Percentiles rank a stretch among this genome's conserved stretches.
Conservation (phyloP, 495 filamentous ascomycete species). For the Penicillium simplicissimum region DNA sequence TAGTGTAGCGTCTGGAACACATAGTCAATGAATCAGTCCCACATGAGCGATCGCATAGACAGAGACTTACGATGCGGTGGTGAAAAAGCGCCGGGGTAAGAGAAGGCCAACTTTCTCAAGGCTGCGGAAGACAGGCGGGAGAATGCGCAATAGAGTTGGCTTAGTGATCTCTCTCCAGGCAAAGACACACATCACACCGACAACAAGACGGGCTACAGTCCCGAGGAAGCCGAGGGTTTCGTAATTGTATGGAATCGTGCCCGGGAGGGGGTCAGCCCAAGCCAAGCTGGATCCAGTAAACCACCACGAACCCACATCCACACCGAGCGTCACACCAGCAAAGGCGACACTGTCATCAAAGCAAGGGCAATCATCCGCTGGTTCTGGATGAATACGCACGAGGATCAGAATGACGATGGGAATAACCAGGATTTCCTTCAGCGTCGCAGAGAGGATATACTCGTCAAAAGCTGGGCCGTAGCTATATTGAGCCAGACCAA, state of each 20-base stretch:
- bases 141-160: slow-evolving; percentile 68
- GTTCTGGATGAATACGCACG: slow-evolving; percentile 90
- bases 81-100: slow-evolving; percentile 84
- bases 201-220: slow-evolving; percentile 62
- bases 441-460: slow-evolving; percentile 55
- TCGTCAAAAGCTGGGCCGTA: slow-evolving; percentile 67
- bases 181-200: slow-evolving; percentile 83
- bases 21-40: neutral
- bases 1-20: slow-evolving; percentile 71
- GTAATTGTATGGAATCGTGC: slow-evolving; percentile 64
- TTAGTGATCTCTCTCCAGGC: slow-evolving; percentile 88
- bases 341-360: slow-evolving; percentile 97
- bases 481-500: slow-evolving; percentile 69
- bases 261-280: slow-evolving; percentile 58
- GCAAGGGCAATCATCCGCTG: slow-evolving; percentile 94
- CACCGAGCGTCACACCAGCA: slow-evolving; percentile 81
- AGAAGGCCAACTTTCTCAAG: slow-evolving; percentile 76
- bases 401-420: slow-evolving; percentile 67
- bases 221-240: slow-evolving; percentile 61
- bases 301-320: slow-evolving; percentile 80
- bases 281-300: slow-evolving; percentile 57
- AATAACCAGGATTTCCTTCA: slow-evolving; percentile 57
- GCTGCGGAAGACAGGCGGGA: slow-evolving; percentile 86
- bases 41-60: neutral
- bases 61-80: slow-evolving; percentile 70